Percentiles rank a stretch among this genome's conserved stretches.
Conservation (phyloP, 1,139 yeast species). For the Fermentozyma sake region DNA sequence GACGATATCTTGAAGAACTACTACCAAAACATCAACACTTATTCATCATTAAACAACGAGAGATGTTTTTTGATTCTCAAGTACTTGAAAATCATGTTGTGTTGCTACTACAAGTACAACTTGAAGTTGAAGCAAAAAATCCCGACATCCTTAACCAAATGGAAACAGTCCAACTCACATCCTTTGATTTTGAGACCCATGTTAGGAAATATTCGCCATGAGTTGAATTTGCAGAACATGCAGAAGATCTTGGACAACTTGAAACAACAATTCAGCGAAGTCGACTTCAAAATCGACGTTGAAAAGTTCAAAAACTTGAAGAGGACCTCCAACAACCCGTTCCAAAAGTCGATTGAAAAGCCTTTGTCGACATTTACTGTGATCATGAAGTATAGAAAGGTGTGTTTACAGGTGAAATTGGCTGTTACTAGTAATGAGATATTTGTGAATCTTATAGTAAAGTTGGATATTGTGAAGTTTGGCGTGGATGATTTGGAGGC, state of each 20-base stretch:
- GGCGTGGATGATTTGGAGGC: conserved; percentile 22
- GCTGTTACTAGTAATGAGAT: conserved; percentile 38
- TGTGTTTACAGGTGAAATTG: conserved; percentile 24
- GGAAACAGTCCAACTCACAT: conserved; percentile 45
- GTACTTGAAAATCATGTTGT: conserved; percentile 56
- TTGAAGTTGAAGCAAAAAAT: conserved; percentile 42
- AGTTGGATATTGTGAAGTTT: conserved; percentile 31
- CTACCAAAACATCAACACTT: conserved; percentile 27
- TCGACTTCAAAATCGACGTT: conserved; percentile 15
- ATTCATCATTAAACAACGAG: conserved; percentile 29
- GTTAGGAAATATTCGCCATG: conserved; percentile 66
- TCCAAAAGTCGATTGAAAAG: conserved; percentile 35
- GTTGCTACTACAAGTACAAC: conserved; percentile 54
- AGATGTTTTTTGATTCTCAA: conserved; percentile 52
- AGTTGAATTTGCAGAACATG: conserved; percentile 43
- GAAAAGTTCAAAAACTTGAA: conserved; percentile 25
- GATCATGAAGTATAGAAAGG: conserved; percentile 9
- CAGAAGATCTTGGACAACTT: conserved; percentile 36
- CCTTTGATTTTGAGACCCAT: conserved; percentile 61
- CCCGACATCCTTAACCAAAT: conserved; percentile 48
- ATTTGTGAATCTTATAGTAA: conserved; percentile 35
- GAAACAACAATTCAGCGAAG: conserved; percentile 9
- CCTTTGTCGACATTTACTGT: conserved; percentile 28
- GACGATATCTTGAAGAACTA: conserved; percentile 34
- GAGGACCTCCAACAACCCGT: conserved; percentile 24